phyloP scores from a whole-genome alignment of 129 eudicot genomes.

The Centella asiatica region DNA sequence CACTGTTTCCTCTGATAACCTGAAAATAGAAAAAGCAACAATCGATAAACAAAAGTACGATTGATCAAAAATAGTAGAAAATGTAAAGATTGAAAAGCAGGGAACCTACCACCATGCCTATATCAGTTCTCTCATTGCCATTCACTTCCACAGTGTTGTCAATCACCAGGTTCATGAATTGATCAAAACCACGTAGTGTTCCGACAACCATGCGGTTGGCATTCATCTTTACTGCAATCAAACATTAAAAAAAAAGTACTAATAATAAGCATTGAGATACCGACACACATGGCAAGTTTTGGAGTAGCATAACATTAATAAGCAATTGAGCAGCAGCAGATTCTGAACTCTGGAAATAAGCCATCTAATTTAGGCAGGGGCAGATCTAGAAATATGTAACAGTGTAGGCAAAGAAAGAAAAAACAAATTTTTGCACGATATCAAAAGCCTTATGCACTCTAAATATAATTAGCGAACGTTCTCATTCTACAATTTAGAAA shows the following conservation, averaged over 20 bases:
- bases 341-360: too few relatives aligned
- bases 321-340: too few relatives aligned
- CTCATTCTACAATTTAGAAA: too few relatives aligned
- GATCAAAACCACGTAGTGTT: slow-evolving; percentile 65
- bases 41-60: not conserved
- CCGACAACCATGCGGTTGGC: slow-evolving; percentile 72
- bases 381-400: too few relatives aligned
- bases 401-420: too few relatives aligned
- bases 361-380: too few relatives aligned
- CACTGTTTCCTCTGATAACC: slow-evolving; percentile 96
- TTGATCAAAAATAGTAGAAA: not conserved
- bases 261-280: too few relatives aligned
- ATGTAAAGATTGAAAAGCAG: not conserved
- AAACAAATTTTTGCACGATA: too few relatives aligned
- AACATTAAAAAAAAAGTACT: not conserved
- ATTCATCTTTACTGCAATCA: slow-evolving; percentile 50
- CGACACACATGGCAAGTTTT: not conserved
- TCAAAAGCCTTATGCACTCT: too few relatives aligned
- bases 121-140: slow-evolving; percentile 77
- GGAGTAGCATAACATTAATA: too few relatives aligned
- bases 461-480: too few relatives aligned
- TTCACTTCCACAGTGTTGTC: slow-evolving; percentile 74
- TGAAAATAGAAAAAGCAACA: slow-evolving; percentile 8
- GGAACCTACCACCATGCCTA: slow-evolving; percentile 92
- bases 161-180: slow-evolving; percentile 66